Percentiles rank a stretch among this genome's conserved stretches.
These are phyloP conservation scores for Phoma sp. DNA, from an alignment of 2,329 filamentous ascomycete genomes.

Conservation along the genomic window DNA sequence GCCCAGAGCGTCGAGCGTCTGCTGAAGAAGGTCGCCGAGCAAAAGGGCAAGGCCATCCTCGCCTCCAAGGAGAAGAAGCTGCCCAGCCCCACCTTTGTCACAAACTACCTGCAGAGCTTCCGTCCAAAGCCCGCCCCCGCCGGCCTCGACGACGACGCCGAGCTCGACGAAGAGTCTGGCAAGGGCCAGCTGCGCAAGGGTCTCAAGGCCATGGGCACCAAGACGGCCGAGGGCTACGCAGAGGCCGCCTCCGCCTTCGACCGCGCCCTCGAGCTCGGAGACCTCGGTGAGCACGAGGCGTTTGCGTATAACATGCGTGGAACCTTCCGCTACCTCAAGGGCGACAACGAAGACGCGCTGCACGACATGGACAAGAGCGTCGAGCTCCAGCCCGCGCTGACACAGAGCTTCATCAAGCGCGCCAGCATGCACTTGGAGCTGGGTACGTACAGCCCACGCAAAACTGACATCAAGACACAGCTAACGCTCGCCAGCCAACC, in stretches of 20 bases:
- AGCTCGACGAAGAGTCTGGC: slow-evolving; percentile 77
- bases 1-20: slow-evolving; percentile 90
- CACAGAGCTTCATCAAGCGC: slow-evolving; percentile 98
- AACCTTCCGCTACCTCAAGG: slow-evolving; percentile 91
- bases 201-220: slow-evolving; percentile 78
- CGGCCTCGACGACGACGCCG: slow-evolving; percentile 81
- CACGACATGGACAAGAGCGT: slow-evolving; percentile 90
- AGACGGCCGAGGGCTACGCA: slow-evolving; percentile 89
- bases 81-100: slow-evolving; percentile 94
- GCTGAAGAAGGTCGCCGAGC: slow-evolving; percentile 94
- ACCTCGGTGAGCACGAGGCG: slow-evolving; percentile 82
- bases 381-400: slow-evolving; percentile 83
- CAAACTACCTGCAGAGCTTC: slow-evolving; percentile 99
- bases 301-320: slow-evolving; percentile 96
- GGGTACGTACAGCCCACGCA: slow-evolving; percentile 57
- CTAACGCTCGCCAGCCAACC: slow-evolving; percentile 64
- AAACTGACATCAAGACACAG: neutral
- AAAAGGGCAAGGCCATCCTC: slow-evolving; percentile 90
- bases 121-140: slow-evolving; percentile 78
- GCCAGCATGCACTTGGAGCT: slow-evolving; percentile 97
- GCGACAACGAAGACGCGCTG: slow-evolving; percentile 83
- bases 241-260: slow-evolving; percentile 87
- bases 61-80: slow-evolving; percentile 81
- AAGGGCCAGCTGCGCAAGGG: slow-evolving; percentile 87
- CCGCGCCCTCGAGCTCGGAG: slow-evolving; percentile 81